These are phyloP conservation scores for Mycena floridula DNA, from an alignment of 768 basidiomycete genomes.

Conservation along the genomic window DNA sequence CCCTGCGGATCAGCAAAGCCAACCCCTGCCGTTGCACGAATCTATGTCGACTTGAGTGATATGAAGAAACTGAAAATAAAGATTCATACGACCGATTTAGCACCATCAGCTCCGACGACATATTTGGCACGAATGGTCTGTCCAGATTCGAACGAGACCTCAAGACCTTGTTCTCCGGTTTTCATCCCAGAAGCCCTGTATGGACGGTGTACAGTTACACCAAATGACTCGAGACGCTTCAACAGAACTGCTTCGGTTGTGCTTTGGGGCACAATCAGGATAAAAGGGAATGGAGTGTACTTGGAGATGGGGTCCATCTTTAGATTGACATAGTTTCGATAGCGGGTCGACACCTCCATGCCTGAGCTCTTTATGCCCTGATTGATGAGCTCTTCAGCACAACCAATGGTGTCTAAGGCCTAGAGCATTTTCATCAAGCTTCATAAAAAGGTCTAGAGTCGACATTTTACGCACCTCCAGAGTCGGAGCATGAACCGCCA, in stretches of 20 bases:
- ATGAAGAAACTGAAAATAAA: neutral
- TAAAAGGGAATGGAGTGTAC: conserved; percentile 39
- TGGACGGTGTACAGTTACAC: conserved; percentile 28
- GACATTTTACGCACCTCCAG: conserved; percentile 32
- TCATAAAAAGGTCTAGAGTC: neutral
- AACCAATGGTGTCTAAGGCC: conserved; percentile 40
- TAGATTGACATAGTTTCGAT: conserved; percentile 17
- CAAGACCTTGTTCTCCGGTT: conserved; percentile 21
- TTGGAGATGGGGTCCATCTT: conserved; percentile 27
- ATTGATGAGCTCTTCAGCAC: conserved; percentile 30
- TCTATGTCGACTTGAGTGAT: conserved; percentile 1
- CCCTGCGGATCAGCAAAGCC: conserved; percentile 17
- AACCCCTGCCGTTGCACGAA: neutral
- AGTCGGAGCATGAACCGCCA: conserved; percentile 45
- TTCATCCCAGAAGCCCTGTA: conserved; percentile 33
- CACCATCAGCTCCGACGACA: conserved; percentile 47
- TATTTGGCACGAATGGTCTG: conserved; percentile 35
- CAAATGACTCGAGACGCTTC: conserved; percentile 23
- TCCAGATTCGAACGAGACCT: conserved; percentile 43
- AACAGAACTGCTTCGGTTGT: conserved; percentile 35
- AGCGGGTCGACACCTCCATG: conserved; percentile 24
- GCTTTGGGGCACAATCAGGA: conserved; percentile 36
- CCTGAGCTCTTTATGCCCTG: conserved; percentile 25
- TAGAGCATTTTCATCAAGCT: conserved; percentile 16
- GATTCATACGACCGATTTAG: conserved; percentile 34